Evolutionary conservation across 129 eudicot genomes (phyloP).

Genomic region (Tagetes erecta): DNA sequence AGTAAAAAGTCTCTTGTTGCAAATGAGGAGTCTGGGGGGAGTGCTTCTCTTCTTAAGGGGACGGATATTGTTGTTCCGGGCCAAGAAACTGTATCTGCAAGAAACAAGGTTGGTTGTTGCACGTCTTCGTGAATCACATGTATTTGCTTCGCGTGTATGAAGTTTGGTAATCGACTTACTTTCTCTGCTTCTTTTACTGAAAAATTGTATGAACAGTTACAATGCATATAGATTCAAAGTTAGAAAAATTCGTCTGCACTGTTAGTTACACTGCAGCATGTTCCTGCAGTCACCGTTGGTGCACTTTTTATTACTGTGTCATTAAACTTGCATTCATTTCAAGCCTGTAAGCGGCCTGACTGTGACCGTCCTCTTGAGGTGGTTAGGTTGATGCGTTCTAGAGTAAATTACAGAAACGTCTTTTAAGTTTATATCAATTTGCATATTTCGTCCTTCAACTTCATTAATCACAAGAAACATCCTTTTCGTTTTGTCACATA

Average conservation of each 20-base stretch:
- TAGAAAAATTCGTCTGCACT: background rate
- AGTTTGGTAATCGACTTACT: background rate
- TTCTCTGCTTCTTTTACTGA: background rate
- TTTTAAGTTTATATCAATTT: too few species aligned
- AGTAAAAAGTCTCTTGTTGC: constrained; percentile 77
- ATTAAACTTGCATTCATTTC: constrained; percentile 44
- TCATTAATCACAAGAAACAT: too few species aligned
- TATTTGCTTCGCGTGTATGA: background rate
- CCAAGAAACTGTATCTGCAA: constrained; percentile 47
- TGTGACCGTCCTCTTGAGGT: too few species aligned
- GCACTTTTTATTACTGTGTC: constrained; percentile 40
- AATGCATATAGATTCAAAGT: background rate
- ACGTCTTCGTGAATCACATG: constrained; percentile 40
- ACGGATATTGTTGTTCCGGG: constrained; percentile 62
- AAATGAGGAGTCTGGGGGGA: constrained; percentile 71
- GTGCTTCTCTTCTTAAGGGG: constrained; percentile 66
- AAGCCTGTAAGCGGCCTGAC: background rate
- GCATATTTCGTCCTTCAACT: too few species aligned
- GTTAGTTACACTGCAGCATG: constrained; percentile 1
- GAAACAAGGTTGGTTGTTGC: constrained; percentile 58
- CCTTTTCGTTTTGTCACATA: too few species aligned
- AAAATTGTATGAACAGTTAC: constrained; percentile 6
- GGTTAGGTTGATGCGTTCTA: too few species aligned
- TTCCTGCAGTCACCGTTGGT: constrained; percentile 50
- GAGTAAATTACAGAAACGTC: too few species aligned